Base-by-base conservation (phyloP, 805 yeast species). In the Sungouiozyma intestinalis region DNA sequence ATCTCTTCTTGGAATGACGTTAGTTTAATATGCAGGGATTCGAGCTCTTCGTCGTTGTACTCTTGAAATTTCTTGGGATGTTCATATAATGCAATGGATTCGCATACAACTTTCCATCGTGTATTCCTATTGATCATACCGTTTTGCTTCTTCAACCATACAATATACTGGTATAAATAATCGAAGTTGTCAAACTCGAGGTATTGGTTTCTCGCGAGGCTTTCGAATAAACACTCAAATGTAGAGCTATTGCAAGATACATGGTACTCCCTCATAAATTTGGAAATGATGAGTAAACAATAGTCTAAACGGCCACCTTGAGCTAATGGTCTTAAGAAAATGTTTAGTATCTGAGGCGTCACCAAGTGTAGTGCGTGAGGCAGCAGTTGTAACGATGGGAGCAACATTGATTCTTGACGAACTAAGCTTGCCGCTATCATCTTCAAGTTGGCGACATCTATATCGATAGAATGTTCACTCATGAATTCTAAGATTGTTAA, bases 141-240 rank as follows among this genome's bases (percentile, higher is more conserved):
- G 8, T 24, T 35, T n/a, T 38, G 24, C 7, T 48, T 41, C 13
- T 52, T 48, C n/a, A 64, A 48, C 24, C 54, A 45, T 15, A 24
- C 29, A 6, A 24, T 7, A 24, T 24, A 24, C 11, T 57, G 41
- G 16, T 61, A 54, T 6, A 58, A 40, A 2, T 49, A 47, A 0
- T 50, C 32, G 21, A 55, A 57, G 16, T 62, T 51, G 11, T 24
- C 11, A 24, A 24, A 24, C 11, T 48, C 42, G 48, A 60, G 55
- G 35, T 53, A 57, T 0, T 68, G 71, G 16, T 60, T 53, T 17
- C 55, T 59, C 2, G 64, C 61, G 3, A 65, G 41, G 4, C 63
- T 41, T 44, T 63, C 65, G 52, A 66, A 59, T 3, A 69, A 46
- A 33, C 19, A 16, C 7, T 20, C 20, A 8, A 40, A 40, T 6